Conservation (phyloP, 2,329 filamentous ascomycete genomes). For the Exophiala sp. region DNA sequence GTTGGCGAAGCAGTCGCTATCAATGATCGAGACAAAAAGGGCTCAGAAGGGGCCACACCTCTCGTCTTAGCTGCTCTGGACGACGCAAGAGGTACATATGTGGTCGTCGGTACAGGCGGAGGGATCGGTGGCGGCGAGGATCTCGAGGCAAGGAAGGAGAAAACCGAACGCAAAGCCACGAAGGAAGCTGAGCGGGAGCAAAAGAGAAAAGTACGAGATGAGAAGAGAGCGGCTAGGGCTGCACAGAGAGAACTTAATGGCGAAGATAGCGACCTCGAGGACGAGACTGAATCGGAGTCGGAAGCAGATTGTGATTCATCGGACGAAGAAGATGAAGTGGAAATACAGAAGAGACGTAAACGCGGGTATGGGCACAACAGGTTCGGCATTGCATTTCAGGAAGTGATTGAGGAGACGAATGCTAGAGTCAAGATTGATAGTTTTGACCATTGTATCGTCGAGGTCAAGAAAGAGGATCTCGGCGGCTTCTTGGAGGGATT, state of each 20-base stretch:
- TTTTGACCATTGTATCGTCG: conserved; percentile 95
- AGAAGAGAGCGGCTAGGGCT: conserved; percentile 55
- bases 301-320: conserved; percentile 51
- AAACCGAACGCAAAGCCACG: conserved; percentile 65
- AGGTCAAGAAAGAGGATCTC: conserved; percentile 95
- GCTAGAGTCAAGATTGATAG: conserved; percentile 88
- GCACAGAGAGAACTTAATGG: conserved; percentile 54
- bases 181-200: conserved; percentile 60
- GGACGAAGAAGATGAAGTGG: conserved; percentile 46
- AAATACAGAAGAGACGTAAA: conserved; percentile 52
- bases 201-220: conserved; percentile 61
- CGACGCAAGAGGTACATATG: conserved; percentile 79
- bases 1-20: conserved; percentile 87
- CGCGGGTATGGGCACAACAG: conserved; percentile 76
- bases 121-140: conserved; percentile 73
- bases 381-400: conserved; percentile 93
- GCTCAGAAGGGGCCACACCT: conserved; percentile 69
- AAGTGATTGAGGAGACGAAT: conserved; percentile 87
- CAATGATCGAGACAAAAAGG: conserved; percentile 73
- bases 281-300: conserved; percentile 64
- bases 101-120: conserved; percentile 89
- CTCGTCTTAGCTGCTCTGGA: conserved; percentile 88
- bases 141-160: conserved; percentile 61
- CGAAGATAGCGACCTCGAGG: conserved; percentile 57
- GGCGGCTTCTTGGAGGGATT: conserved; percentile 84